Base-by-base conservation (phyloP, 768 basidiomycete genomes). In the Suillus spraguei region DNA sequence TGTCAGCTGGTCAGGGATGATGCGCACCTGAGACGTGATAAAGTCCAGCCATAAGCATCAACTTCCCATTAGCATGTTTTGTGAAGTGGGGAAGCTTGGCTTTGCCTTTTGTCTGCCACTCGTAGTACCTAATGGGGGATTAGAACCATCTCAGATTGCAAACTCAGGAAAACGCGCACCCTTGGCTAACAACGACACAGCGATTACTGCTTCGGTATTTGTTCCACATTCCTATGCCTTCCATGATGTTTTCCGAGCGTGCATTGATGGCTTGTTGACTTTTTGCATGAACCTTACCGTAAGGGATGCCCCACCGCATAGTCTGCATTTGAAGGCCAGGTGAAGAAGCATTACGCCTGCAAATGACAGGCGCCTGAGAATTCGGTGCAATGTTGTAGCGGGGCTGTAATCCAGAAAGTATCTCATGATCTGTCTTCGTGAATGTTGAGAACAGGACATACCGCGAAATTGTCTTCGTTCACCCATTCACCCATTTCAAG, bases 221-320 rank as follows among this genome's bases (percentile, higher is more conserved):
- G 20, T 79, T 87, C 97, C 97, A 99, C 84, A 96, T 90, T 0
- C 92, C 91, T 5, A 86, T 83, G 24, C 89, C 84, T 54, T 88
- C 85, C 7, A 88, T 71, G 36, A 99, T 80, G 60, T 88, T 90
- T 76, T 99, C 97, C 2, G 87, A 81, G 22, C 95, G 87, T 0
- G 96, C 95, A 67, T 99, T 99, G 64, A 92, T 97, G 0, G 96
- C 97, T 68, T 85, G 92, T 47, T 95, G 76, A 0, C 81, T 79
- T 58, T 83, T 85, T 50, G 54, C 50, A 7, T 54, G 6, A 65
- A 89, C 86, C 66, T 95, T 92, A 44, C 79, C 75, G 60, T 83
- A 79, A 71, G 92, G 93, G 1, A 96, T 80, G 8, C 96, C 95
- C 95, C 95, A 98, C 63, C 83, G 88, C 93, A 94, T 94, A 0